A percentile compares a stretch with the other conserved stretches of the same genome.
Evolutionary conservation across 192 early-diverging fungal species (phyloP).

Genomic region (Coemansia nantahalensis): DNA sequence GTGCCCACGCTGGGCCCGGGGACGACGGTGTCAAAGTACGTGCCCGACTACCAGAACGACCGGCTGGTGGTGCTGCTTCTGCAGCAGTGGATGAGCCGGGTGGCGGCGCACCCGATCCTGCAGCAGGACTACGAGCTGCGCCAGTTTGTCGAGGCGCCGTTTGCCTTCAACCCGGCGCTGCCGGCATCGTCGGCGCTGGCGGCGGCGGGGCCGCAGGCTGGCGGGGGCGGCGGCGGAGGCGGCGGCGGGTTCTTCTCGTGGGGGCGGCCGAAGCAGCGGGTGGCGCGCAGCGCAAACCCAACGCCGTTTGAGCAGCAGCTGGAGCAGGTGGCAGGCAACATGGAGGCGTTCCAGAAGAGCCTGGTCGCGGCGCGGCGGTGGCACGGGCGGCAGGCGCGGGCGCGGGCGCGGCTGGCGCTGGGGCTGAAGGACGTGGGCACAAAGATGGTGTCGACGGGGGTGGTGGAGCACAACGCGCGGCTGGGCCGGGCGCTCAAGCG

Average conservation of each 20-base stretch:
- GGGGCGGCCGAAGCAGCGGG: slow-evolving; percentile 19
- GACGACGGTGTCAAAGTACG: slow-evolving; percentile 48
- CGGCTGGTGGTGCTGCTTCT: slow-evolving; percentile 45
- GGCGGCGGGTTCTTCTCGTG: slow-evolving; percentile 46
- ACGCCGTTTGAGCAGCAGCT: slow-evolving; percentile 42
- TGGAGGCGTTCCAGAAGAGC: slow-evolving; percentile 41
- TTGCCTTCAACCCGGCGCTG: slow-evolving; percentile 51
- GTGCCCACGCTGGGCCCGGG: slow-evolving; percentile 47
- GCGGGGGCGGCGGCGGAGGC: too few relatives aligned
- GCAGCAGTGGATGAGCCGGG: slow-evolving; percentile 50
- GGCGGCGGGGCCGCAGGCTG: slow-evolving; percentile 15
- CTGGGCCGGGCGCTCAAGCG: slow-evolving; percentile 41
- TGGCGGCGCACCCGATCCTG: slow-evolving; percentile 46
- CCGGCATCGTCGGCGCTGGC: slow-evolving; percentile 14
- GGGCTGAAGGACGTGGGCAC: slow-evolving; percentile 34
- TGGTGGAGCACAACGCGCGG: slow-evolving; percentile 35
- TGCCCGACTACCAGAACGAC: slow-evolving; percentile 52
- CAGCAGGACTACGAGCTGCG: slow-evolving; percentile 56
- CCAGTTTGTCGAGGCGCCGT: slow-evolving; percentile 56
- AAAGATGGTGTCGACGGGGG: slow-evolving; percentile 41
- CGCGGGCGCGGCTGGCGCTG: slow-evolving; percentile 31
- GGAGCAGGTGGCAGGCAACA: slow-evolving; percentile 27
- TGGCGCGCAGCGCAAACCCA: slow-evolving; percentile 25
- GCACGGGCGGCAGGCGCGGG: slow-evolving; percentile 49
- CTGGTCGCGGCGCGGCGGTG: slow-evolving; percentile 31